Evolutionary conservation across 2,329 filamentous ascomycete species (phyloP).

Genomic region (Fusarium clavum): DNA sequence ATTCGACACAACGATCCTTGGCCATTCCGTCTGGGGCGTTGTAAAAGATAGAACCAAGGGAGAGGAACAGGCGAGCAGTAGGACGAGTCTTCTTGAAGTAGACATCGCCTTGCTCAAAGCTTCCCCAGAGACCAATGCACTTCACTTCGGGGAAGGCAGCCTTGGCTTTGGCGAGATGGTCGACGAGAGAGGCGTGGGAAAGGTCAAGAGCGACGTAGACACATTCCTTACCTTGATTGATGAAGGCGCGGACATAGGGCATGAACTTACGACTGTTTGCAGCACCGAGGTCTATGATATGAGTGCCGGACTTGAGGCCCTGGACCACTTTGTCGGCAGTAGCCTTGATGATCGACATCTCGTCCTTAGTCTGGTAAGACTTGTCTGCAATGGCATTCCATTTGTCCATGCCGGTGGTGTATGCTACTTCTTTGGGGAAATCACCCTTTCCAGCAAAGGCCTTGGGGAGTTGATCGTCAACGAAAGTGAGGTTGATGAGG

Average conservation of each 20-base stretch:
- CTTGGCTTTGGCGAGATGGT: conserved; percentile 36
- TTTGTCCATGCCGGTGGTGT: conserved; percentile 36
- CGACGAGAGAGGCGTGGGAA: conserved; percentile 9
- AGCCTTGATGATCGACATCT: conserved; percentile 37
- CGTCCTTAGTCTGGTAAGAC: conserved; percentile 40
- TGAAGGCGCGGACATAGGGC: conserved; percentile 37
- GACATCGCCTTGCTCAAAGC: conserved; percentile 39
- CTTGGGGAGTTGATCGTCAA: conserved; percentile 29
- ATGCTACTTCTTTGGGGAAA: conserved; percentile 47
- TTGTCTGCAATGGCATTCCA: conserved; percentile 30
- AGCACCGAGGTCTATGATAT: conserved; percentile 41
- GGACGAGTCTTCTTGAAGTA: conserved; percentile 28
- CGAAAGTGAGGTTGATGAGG: conserved; percentile 11
- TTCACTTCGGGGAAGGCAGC: conserved; percentile 26
- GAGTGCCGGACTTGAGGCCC: conserved; percentile 23
- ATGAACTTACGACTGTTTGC: conserved; percentile 41
- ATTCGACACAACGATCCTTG: conserved; percentile 32
- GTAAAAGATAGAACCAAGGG: conserved; percentile 42
- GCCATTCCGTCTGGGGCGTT: conserved; percentile 40
- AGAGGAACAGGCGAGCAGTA: conserved; percentile 29
- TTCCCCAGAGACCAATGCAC: conserved; percentile 39
- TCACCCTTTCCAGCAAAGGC: conserved; percentile 34
- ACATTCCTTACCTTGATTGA: conserved; percentile 36
- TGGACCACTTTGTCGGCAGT: conserved; percentile 32
- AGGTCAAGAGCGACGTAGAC: conserved; percentile 41